Conservation (phyloP, 2,329 filamentous ascomycete species). For the Penicillium glabrum region DNA sequence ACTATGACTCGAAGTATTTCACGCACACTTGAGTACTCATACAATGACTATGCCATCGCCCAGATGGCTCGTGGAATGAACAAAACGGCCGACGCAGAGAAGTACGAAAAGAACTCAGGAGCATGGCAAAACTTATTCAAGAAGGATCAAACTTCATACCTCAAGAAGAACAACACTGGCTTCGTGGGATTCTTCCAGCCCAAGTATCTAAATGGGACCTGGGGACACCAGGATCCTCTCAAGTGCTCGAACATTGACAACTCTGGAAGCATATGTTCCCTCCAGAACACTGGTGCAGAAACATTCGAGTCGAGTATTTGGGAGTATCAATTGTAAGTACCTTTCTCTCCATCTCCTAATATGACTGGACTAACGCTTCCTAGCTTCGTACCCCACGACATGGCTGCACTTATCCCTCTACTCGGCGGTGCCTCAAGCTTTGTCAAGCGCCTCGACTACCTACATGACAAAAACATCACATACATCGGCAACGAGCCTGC, state of each 20-base stretch:
- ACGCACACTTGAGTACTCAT: conserved; percentile 72
- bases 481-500: conserved; percentile 66
- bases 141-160: conserved; percentile 57
- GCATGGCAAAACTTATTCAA: conserved; percentile 72
- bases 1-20: conserved; percentile 70
- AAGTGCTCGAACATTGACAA: conserved; percentile 58
- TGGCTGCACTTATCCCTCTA: conserved; percentile 55
- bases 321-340: conserved; percentile 50
- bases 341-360: neutral
- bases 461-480: conserved; percentile 63
- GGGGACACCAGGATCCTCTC: conserved; percentile 63
- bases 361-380: conserved; percentile 32
- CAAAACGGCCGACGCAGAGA: conserved; percentile 54
- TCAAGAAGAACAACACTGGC: conserved; percentile 61
- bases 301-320: conserved; percentile 38
- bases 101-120: conserved; percentile 58
- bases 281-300: conserved; percentile 33
- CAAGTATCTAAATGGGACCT: conserved; percentile 66
- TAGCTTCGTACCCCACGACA: conserved; percentile 56
- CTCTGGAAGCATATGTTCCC: conserved; percentile 31
- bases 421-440: conserved; percentile 61
- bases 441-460: conserved; percentile 59
- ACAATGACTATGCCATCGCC: conserved; percentile 69
- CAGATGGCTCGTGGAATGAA: conserved; percentile 61
- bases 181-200: conserved; percentile 74